These are phyloP conservation scores for Penicillium sp. DNA, from an alignment of 2,329 filamentous ascomycete genomes.

Conservation along the genomic window DNA sequence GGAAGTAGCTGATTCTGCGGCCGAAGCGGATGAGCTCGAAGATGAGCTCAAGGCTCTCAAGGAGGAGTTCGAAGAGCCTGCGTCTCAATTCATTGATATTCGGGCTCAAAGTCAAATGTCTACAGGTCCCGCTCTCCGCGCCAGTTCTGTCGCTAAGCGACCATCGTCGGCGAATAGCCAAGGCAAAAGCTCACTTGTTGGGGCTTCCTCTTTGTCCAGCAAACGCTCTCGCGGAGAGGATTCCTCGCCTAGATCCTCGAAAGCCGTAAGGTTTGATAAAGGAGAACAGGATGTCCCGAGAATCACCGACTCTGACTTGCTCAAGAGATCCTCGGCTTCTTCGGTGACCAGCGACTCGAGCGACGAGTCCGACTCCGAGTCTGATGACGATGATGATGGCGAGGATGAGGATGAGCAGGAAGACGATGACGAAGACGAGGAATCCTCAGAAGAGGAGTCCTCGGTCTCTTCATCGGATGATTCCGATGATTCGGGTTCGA, in stretches of 20 bases:
- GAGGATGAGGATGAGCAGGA: constrained; percentile 4
- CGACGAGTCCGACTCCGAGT: constrained; percentile 36
- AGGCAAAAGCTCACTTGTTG: constrained; percentile 21
- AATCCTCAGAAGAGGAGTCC: constrained; percentile 15
- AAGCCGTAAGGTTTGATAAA: constrained; percentile 41
- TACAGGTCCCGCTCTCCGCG: constrained; percentile 20
- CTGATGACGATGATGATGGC: constrained; percentile 1
- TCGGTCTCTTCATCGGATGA: constrained; percentile 19
- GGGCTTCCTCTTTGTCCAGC: constrained; percentile 26
- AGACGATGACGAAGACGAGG: constrained; percentile 5
- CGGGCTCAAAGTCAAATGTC: constrained; percentile 17
- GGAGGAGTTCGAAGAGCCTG: constrained; percentile 44
- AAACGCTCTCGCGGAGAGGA: constrained; percentile 28
- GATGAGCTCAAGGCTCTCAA: constrained; percentile 52
- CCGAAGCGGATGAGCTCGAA: constrained; percentile 44
- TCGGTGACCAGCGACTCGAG: constrained; percentile 24
- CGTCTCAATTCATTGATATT: constrained; percentile 26
- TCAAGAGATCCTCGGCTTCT: constrained; percentile 10
- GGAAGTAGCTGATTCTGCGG: constrained; percentile 36
- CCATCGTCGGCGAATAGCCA: constrained; percentile 24
- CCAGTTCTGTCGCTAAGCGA: constrained; percentile 24
- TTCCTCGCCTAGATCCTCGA: constrained; percentile 34
- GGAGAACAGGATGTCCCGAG: constrained; percentile 17
- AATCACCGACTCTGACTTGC: neutral
- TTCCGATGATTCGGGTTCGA: constrained; percentile 13